These are phyloP conservation scores for Golubevia sp. DNA, from an alignment of 1,284 basidiomycete species.

Conservation along the genomic window DNA sequence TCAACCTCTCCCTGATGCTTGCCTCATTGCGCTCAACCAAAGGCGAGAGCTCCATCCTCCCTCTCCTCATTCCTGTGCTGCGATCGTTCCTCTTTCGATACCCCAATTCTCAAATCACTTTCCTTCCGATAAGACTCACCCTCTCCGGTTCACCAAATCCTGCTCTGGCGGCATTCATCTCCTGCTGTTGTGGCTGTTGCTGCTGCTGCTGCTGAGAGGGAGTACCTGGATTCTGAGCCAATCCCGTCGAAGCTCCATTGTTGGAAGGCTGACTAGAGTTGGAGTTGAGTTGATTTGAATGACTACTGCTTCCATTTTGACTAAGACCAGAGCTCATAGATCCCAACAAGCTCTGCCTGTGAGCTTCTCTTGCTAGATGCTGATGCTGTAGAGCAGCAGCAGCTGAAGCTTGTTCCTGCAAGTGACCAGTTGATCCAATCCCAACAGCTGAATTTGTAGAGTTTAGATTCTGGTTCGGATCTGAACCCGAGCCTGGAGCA, in stretches of 20 bases:
- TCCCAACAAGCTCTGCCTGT: slow-evolving; percentile 31
- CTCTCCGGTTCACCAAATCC: slow-evolving; percentile 45
- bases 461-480: slow-evolving; percentile 8
- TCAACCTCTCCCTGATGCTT: too few species aligned
- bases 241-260: slow-evolving; percentile 10
- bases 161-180: slow-evolving; percentile 43
- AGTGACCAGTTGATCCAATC: slow-evolving; percentile 23
- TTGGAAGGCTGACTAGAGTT: not conserved
- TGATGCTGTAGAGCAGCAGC: slow-evolving; percentile 50
- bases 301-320: not conserved
- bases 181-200: too few species aligned
- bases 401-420: slow-evolving; percentile 43
- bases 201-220: too few species aligned
- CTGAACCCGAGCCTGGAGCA: slow-evolving; percentile 2
- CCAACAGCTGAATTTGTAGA: slow-evolving; percentile 1
- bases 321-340: slow-evolving; percentile 16
- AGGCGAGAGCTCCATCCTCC: not conserved
- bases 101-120: too few species aligned
- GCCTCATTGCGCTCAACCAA: too few species aligned
- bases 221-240: too few species aligned
- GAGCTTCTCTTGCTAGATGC: slow-evolving; percentile 39
- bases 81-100: too few species aligned
- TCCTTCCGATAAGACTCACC: not conserved
- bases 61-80: too few species aligned
- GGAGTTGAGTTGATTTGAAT: slow-evolving; percentile 8